Base-by-base conservation (phyloP, 2,329 filamentous ascomycete species). In the Xylaria sp. region DNA sequence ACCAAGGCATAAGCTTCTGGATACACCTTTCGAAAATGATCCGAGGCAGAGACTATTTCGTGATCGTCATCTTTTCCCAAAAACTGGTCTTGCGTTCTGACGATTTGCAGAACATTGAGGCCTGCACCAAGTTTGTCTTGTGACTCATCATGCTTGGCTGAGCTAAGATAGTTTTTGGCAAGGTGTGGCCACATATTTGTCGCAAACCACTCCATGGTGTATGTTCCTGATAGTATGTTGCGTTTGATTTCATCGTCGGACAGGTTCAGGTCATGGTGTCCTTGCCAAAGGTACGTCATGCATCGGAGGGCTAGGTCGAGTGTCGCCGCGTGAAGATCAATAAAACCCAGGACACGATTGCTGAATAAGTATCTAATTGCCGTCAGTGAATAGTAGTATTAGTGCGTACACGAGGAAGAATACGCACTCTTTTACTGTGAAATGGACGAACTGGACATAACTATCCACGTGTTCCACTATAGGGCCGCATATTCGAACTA, bases 381-480 rank as follows among this genome's bases (percentile, higher is more conserved):
- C 13, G 13, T 32, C 4, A 28, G 8, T 54, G 7, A 54, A 18
- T 2, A 15, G 3, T 34, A 2, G 15, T 34, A 54, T 34, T 3
- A 54, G 15, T 20, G 13, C 5, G 8, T 18, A 18, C 18, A 44
- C 18, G 5, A 32, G 20, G 23, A 9, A 37, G 23, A 37, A 28
- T 60, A 65, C 71, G 55, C 61, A 75, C 76, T 79, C 73, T 59
- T 79, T 75, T 18, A 74, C 78, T 2, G 78, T 80, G 66, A 79
- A 80, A 61, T 80, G 78, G 3, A 79, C 77, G 61, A 80, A 78
- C 3, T 78, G 77, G 12, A 78, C 66, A 25, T 71, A 65, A 3
- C 70, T 74, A 69, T 79, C 74, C 1, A 74, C 68, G 23, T 77
- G 48, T 65, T 80, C 78, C 3, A 80, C 65, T 28, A 80, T 72